phyloP scores from a whole-genome alignment of 2,329 filamentous ascomycete species.

The Scytalidium lignicola region DNA sequence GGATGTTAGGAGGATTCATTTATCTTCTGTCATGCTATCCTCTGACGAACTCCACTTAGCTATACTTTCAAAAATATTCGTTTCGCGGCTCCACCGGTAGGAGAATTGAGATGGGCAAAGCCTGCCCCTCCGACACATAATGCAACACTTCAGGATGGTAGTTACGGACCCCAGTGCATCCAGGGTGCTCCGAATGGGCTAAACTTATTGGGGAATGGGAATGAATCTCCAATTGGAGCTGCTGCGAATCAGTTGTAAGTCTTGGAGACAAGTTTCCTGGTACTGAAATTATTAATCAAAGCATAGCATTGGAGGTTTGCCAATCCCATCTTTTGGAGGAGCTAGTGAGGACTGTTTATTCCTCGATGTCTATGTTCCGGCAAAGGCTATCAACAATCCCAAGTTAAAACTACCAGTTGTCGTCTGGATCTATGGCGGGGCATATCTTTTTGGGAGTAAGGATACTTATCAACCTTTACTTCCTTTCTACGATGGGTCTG shows the following conservation, averaged over 20 bases:
- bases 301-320: constrained; percentile 2
- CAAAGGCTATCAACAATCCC: constrained; percentile 30
- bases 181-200: constrained; percentile 22
- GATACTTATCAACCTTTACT: constrained; percentile 29
- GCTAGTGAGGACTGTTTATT: constrained; percentile 39
- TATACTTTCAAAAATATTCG: constrained; percentile 33
- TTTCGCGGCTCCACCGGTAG: constrained; percentile 35
- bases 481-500: constrained; percentile 27
- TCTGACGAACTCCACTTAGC: constrained; percentile 15
- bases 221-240: constrained; percentile 27
- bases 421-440: constrained; percentile 43
- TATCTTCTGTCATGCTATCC: neutral
- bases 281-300: constrained; percentile 1
- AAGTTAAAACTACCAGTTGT: constrained; percentile 31
- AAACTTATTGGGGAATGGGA: constrained; percentile 29
- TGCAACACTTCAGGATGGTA: constrained; percentile 26
- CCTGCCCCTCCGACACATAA: constrained; percentile 31
- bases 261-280: neutral
- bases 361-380: constrained; percentile 38
- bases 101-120: constrained; percentile 35
- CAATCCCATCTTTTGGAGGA: constrained; percentile 16
- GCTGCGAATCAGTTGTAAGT: constrained; percentile 31
- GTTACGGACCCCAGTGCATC: constrained; percentile 27
- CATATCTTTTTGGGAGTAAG: constrained; percentile 35
- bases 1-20: no score